Evolutionary conservation across 1,284 basidiomycete species (phyloP), one percentile per base, ranked within the genome.

Genomic region (Exobasidium cylindrosporum): DNA sequence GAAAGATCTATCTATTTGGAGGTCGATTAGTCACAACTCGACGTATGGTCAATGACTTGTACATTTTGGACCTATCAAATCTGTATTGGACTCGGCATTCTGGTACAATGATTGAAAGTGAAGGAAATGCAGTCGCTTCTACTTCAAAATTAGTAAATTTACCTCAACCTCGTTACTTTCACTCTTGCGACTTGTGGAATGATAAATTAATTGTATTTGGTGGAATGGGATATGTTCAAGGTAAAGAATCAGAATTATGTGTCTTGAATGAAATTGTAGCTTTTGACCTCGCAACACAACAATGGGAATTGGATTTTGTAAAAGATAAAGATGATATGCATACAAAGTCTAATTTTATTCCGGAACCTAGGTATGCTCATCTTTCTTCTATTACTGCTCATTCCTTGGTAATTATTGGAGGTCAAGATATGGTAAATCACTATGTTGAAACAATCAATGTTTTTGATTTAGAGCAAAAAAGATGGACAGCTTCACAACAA

Each of bases 401-500:
- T 61, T 62, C 55, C 2, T 85, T 97, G n/a, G 89, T 94, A 80
- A 86, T 97, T 73, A 91, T 95, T 58, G 94, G 94, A 7, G 94
- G 94, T 2, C 94, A 97, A 78, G 91, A 96, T 78, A 67, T 82
- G 5, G 77, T 81, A 56, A 84, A 84, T 65, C 79, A 82, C 62
- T 79, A 72, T 68, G 58, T 76, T 87, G 70, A 76, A 53, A 64
- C 67, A 14, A 70, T 76, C 60, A 69, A 72, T 58, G 65, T 76
- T 23, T 76, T 73, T 54, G 68, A 98, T 57, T 64, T 76, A 10
- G 57, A 62, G 3, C 58, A 64, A 31, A 62, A 64, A 46, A 58
- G 50, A 10, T 76, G 74, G 74, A 65, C 66, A 21, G 62, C 61
- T 23, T 57, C 62, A 1, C 67, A 73, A 14, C 61, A 60, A 21